Percentiles rank a stretch among this genome's conserved stretches.
These are phyloP conservation scores for Stentor coeruleus DNA, from an alignment of 73 alveolate species.

Conservation along the genomic window DNA sequence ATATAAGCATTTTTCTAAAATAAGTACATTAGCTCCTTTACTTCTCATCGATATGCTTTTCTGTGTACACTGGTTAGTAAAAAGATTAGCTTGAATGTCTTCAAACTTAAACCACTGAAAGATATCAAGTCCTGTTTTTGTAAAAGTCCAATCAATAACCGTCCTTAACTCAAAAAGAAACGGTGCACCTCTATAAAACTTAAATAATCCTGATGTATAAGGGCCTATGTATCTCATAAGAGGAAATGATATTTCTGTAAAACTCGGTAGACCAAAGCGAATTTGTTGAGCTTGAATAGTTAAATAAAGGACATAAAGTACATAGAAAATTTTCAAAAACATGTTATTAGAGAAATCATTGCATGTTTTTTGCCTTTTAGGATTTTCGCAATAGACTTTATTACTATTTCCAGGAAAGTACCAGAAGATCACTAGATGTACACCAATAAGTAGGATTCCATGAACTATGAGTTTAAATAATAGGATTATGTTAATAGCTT, in stretches of 20 bases:
- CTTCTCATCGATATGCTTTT: conserved; percentile 42
- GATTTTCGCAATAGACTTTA: background rate
- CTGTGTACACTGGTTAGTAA: conserved; percentile 54
- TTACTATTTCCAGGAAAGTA: background rate
- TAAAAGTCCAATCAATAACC: conserved; percentile 86
- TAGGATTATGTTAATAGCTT: too few species aligned
- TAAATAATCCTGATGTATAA: conserved; percentile 40
- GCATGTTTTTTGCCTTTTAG: conserved; percentile 25
- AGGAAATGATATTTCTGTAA: conserved; percentile 69
- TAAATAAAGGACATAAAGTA: conserved; percentile 74
- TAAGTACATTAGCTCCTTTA: conserved; percentile 59
- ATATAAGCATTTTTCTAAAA: conserved; percentile 46
- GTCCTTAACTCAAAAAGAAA: conserved; percentile 81
- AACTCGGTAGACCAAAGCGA: conserved; percentile 85
- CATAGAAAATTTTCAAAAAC: conserved; percentile 50
- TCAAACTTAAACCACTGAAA: conserved; percentile 86
- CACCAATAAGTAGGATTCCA: background rate
- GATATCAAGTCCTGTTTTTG: conserved; percentile 74
- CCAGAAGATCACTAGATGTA: background rate
- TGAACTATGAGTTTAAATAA: background rate
- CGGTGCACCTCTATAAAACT: conserved; percentile 64
- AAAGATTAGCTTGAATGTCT: conserved; percentile 70
- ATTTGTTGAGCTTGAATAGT: conserved; percentile 73
- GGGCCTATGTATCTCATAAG: conserved; percentile 59
- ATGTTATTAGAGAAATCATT: conserved; percentile 41